Conservation (phyloP, 495 filamentous ascomycete genomes). For the Podospora sp. region DNA sequence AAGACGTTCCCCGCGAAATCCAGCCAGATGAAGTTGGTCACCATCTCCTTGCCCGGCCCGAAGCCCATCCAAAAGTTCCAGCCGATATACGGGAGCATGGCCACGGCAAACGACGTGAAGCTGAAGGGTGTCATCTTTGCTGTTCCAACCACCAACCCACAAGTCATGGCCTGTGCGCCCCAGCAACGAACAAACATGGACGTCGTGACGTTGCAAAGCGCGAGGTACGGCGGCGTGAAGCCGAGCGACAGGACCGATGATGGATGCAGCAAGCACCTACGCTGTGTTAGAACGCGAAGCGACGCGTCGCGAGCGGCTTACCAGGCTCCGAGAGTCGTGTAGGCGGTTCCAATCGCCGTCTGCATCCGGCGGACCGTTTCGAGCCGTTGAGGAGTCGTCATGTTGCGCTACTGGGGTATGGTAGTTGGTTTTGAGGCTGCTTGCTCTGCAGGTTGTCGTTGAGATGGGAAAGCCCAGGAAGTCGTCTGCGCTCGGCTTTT, state of each 20-base stretch:
- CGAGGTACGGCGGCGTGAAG: constrained; percentile 27
- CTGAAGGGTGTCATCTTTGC: constrained; percentile 26
- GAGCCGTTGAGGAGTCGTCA: constrained; percentile 28
- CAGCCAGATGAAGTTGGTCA: constrained; percentile 30
- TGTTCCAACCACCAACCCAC: constrained; percentile 30
- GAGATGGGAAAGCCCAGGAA: background rate
- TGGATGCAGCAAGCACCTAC: constrained; percentile 33
- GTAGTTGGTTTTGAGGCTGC: background rate
- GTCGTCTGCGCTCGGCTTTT: background rate
- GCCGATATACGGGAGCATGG: constrained; percentile 34
- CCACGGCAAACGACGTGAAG: constrained; percentile 32
- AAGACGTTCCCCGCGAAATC: constrained; percentile 33
- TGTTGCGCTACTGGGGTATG: background rate
- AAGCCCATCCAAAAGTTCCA: constrained; percentile 34
- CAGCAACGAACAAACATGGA: constrained; percentile 32
- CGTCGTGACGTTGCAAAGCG: constrained; percentile 28
- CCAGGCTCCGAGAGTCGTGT: constrained; percentile 30
- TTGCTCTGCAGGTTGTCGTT: background rate
- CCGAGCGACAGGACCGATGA: constrained; percentile 30
- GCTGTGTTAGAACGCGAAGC: background rate
- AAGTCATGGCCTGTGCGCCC: constrained; percentile 38
- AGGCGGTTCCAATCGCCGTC: constrained; percentile 27
- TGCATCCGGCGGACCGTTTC: constrained; percentile 31
- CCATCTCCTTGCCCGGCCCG: constrained; percentile 29
- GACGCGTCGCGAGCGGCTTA: background rate